These are phyloP conservation scores for Sextonia rubra DNA, from an alignment of 164 flowering plant genomes.

Conservation along the genomic window DNA sequence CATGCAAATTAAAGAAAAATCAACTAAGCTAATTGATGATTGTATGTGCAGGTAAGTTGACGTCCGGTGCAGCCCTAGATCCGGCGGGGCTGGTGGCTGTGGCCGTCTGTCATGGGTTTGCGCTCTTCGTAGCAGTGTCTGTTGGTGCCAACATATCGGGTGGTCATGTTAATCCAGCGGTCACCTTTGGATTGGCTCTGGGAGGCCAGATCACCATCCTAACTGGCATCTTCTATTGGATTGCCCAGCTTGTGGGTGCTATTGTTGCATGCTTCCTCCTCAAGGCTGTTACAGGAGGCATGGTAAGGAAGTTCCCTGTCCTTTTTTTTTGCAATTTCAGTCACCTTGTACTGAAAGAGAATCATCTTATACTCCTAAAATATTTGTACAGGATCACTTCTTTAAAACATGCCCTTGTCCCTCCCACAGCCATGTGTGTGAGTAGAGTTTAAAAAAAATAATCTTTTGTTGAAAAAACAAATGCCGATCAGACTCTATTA, in stretches of 20 bases:
- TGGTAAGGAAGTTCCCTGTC: not conserved
- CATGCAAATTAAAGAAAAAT: too few species aligned
- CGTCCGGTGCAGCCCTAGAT: not conserved
- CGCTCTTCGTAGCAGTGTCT: constrained; percentile 1
- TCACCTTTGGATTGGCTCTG: constrained; percentile 4
- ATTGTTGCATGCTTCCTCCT: constrained; percentile 2
- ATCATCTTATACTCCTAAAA: not conserved
- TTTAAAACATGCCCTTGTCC: too few species aligned
- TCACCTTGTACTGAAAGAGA: not conserved
- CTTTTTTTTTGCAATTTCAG: not conserved
- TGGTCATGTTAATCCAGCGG: constrained; percentile 7
- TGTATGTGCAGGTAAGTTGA: constrained; percentile 5
- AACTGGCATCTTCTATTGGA: constrained; percentile 3
- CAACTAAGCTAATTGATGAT: not conserved
- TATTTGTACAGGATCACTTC: not conserved
- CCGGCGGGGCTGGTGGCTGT: not conserved
- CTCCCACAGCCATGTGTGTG: too few species aligned
- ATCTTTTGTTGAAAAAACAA: too few species aligned
- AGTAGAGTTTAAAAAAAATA: too few species aligned
- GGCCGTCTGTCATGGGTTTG: constrained; percentile 1
- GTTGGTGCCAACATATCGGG: constrained; percentile 1
- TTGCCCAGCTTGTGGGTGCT: constrained; percentile 4
- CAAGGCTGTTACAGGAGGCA: not conserved
- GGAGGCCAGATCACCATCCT: constrained; percentile 3
- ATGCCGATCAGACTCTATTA: too few species aligned